phyloP scores from a whole-genome alignment of 1,139 yeast genomes.

The Protomyces arabidopsidicola region DNA sequence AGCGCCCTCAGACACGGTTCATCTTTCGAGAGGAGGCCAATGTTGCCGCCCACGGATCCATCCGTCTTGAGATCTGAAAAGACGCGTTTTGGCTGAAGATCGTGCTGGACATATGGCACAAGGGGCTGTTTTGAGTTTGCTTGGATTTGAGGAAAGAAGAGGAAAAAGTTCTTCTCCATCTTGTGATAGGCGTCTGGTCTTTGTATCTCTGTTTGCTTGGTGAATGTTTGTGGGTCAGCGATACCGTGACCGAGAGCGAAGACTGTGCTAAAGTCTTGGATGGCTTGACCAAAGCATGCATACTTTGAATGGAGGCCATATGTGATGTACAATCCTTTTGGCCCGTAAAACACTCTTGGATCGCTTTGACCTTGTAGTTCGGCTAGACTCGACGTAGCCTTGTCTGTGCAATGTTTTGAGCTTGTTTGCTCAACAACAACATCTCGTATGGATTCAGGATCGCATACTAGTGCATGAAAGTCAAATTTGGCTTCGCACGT shows the following conservation, averaged over 20 bases:
- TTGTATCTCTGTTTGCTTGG: slow-evolving; percentile 10
- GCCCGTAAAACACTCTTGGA: slow-evolving; percentile 19
- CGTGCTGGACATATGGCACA: slow-evolving; percentile 5
- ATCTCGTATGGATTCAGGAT: neutral
- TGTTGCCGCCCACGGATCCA: slow-evolving; percentile 12
- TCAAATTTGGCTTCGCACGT: slow-evolving; percentile 7
- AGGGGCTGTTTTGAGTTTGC: neutral
- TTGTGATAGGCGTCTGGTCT: slow-evolving; percentile 10
- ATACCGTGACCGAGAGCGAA: neutral
- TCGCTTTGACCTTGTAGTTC: slow-evolving; percentile 12
- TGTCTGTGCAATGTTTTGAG: neutral
- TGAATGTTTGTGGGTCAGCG: neutral
- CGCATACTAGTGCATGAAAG: slow-evolving; percentile 1
- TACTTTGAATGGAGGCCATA: slow-evolving; percentile 14
- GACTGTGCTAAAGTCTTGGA: slow-evolving; percentile 7
- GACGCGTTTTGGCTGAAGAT: slow-evolving; percentile 5
- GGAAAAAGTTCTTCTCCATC: slow-evolving; percentile 21
- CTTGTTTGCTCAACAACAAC: slow-evolving; percentile 6
- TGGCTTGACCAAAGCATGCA: slow-evolving; percentile 18
- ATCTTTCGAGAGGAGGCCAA: slow-evolving; percentile 4
- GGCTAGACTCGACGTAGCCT: neutral
- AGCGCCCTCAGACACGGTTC: slow-evolving; percentile 1
- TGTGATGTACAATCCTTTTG: neutral
- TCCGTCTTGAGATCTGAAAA: slow-evolving; percentile 10
- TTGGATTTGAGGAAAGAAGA: slow-evolving; percentile 1